Evolutionary conservation across 2,329 filamentous ascomycete species (phyloP).

Genomic region (Colletotrichum spinosum): DNA sequence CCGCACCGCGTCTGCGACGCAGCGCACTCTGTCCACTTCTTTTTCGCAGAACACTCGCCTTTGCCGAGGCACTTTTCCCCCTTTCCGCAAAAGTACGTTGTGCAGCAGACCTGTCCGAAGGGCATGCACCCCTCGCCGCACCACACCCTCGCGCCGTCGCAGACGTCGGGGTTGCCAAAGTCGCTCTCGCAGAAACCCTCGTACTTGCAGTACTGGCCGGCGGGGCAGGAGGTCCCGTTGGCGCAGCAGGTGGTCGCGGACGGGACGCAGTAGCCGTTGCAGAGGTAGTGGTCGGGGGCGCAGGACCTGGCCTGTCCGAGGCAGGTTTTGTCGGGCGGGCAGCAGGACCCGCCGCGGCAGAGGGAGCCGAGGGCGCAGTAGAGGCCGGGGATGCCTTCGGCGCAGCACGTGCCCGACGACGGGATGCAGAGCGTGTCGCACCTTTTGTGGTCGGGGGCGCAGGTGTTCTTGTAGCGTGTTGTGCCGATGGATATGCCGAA

Average conservation of each 20-base stretch:
- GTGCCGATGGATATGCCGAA: too few species aligned
- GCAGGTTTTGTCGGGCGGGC: not conserved
- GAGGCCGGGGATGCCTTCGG: too few species aligned
- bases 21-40: not conserved
- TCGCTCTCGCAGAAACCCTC: constrained; percentile 39
- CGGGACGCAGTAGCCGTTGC: constrained; percentile 48
- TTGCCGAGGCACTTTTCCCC: constrained; percentile 35
- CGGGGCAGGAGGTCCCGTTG: constrained; percentile 45
- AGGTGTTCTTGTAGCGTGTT: too few species aligned
- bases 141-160: constrained; percentile 34
- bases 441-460: too few species aligned
- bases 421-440: too few species aligned
- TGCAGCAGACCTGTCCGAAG: constrained; percentile 43
- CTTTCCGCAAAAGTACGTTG: constrained; percentile 38
- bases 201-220: constrained; percentile 44
- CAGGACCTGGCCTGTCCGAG: constrained; percentile 37
- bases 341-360: not conserved
- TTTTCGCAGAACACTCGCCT: constrained; percentile 5
- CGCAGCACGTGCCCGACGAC: too few species aligned
- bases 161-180: constrained; percentile 38
- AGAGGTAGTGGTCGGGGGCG: constrained; percentile 39
- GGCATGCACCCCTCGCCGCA: constrained; percentile 45
- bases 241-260: constrained; percentile 45
- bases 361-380: not conserved
- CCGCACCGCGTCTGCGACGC: constrained; percentile 40